phyloP scores from a whole-genome alignment of 129 eudicot genomes.

The Oenanthe sinensis region DNA sequence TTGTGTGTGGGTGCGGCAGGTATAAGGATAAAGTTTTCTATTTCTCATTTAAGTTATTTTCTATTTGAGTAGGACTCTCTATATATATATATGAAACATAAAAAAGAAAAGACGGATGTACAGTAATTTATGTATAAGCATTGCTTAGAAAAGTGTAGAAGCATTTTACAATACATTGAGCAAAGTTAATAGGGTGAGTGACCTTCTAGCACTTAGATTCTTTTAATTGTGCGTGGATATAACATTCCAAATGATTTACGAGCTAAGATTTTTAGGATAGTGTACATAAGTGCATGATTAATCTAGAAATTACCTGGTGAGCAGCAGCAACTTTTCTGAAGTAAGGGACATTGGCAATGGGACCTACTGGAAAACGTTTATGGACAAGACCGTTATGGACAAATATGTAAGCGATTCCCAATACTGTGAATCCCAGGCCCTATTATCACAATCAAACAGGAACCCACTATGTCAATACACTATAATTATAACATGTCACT shows the following conservation, averaged over 20 bases:
- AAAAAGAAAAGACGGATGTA: neutral
- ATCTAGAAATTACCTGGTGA: constrained; percentile 61
- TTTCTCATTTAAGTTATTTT: too few species aligned
- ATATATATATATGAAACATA: neutral
- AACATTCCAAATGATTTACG: neutral
- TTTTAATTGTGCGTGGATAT: neutral
- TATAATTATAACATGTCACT: neutral
- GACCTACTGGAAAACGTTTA: constrained; percentile 93
- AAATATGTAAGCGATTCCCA: constrained; percentile 98
- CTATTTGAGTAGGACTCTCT: too few species aligned
- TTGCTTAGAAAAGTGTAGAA: neutral
- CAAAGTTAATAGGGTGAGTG: neutral
- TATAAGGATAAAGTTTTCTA: too few species aligned
- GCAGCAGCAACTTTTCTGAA: constrained; percentile 93
- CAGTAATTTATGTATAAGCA: neutral
- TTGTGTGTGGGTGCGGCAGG: too few species aligned
- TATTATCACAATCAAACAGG: constrained; percentile 14
- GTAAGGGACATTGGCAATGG: constrained; percentile 88
- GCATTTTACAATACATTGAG: neutral
- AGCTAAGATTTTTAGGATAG: neutral
- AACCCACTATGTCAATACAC: neutral
- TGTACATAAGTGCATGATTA: neutral
- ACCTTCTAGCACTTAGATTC: neutral
- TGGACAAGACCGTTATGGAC: constrained; percentile 99
- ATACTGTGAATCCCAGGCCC: constrained; percentile 97